A percentile compares a stretch with the other conserved stretches of the same genome.
phyloP scores from a whole-genome alignment of 768 basidiomycete genomes.

The Suillus brevipes region DNA sequence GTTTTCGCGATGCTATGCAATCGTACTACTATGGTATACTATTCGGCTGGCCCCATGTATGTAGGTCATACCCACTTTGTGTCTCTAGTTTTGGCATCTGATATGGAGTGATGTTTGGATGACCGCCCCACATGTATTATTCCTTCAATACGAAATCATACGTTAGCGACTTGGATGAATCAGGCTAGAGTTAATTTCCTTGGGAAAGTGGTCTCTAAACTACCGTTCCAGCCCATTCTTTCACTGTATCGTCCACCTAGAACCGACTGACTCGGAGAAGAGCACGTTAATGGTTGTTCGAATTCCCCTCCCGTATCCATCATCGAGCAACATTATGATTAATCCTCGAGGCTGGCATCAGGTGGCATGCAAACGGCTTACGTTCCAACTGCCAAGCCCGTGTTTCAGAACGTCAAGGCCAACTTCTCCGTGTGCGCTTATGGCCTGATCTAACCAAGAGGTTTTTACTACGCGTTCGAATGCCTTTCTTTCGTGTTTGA shows the following conservation, averaged over 20 bases:
- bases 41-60: constrained; percentile 32
- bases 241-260: neutral
- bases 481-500: no score
- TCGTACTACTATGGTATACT: constrained; percentile 5
- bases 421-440: neutral
- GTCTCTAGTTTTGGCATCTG: neutral
- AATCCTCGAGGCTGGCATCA: neutral
- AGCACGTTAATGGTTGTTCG: neutral
- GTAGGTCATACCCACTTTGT: constrained; percentile 12
- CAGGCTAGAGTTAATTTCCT: neutral
- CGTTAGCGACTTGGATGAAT: neutral
- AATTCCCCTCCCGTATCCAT: neutral
- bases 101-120: no score
- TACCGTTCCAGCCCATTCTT: neutral
- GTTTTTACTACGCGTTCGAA: no score
- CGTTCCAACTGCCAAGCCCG: neutral
- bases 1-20: constrained; percentile 1
- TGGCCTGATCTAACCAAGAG: no score
- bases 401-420: neutral
- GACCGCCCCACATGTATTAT: no score
- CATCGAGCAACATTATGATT: neutral
- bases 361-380: neutral
- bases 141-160: neutral
- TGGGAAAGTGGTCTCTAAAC: neutral
- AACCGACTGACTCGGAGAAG: neutral